phyloP scores from a whole-genome alignment of 1,284 basidiomycete genomes.

The Pseudomicrostroma phylloplanum region DNA sequence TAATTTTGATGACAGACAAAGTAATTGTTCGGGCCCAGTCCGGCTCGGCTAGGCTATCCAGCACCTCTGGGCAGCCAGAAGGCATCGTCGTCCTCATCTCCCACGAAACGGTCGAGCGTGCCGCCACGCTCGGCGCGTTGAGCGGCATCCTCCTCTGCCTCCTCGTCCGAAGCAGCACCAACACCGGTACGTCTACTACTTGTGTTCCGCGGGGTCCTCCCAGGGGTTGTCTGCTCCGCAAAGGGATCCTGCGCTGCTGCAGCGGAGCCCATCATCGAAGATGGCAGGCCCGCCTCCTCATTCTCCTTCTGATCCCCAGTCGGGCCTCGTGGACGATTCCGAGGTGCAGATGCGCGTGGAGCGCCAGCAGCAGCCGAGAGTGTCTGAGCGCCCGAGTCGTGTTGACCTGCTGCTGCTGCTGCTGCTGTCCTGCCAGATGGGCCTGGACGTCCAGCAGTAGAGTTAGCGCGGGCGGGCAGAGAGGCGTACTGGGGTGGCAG shows the following conservation, averaged over 20 bases:
- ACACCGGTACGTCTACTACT: not conserved
- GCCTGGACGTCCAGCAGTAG: not conserved
- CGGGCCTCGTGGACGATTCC: not conserved
- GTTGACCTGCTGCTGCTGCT: not conserved
- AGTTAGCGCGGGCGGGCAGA: slow-evolving; percentile 11
- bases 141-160: not conserved
- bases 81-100: slow-evolving; percentile 3
- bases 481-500: slow-evolving; percentile 38
- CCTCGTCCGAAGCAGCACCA: not conserved
- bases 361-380: not conserved
- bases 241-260: no score
- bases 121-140: not conserved
- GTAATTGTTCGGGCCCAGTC: no score
- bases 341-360: not conserved
- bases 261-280: not conserved
- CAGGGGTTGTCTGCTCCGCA: no score
- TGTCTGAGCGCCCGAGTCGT: not conserved
- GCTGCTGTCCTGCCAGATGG: not conserved
- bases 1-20: no score
- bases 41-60: no score
- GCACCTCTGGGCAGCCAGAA: not conserved
- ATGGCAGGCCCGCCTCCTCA: not conserved
- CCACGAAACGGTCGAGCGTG: not conserved
- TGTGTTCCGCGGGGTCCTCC: not conserved
- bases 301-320: no score